A percentile compares a stretch with the other conserved stretches of the same genome.
phyloP scores from a whole-genome alignment of 768 basidiomycete species.

The Lentinula lateritia region DNA sequence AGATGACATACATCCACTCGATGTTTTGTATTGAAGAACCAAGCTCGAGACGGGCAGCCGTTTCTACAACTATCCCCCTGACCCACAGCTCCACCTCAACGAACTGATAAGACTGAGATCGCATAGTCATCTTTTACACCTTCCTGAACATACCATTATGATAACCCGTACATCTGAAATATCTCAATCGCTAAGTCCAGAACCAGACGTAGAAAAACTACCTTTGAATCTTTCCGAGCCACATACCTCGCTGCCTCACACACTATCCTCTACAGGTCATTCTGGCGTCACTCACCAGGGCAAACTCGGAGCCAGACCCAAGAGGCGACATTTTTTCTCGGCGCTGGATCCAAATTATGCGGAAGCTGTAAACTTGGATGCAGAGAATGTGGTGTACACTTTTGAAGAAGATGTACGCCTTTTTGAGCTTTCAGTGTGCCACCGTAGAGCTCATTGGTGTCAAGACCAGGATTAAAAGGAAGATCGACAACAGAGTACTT shows the following conservation, averaged over 20 bases:
- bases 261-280: neutral
- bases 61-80: neutral
- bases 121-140: neutral
- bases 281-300: neutral
- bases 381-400: constrained; percentile 40
- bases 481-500: constrained; percentile 46
- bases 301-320: neutral
- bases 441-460: neutral
- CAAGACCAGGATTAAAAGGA: constrained; percentile 29
- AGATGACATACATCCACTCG: neutral
- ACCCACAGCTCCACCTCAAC: neutral
- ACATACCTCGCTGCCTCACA: neutral
- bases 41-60: neutral
- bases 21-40: neutral
- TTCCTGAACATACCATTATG: neutral
- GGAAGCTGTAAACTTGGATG: constrained; percentile 46
- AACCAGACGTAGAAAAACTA: neutral
- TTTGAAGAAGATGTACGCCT: constrained; percentile 39
- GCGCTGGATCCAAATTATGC: constrained; percentile 39
- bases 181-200: neutral
- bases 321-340: constrained; percentile 38
- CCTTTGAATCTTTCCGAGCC: neutral
- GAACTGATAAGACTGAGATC: neutral
- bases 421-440: neutral
- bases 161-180: neutral